Percentiles rank a stretch among this genome's conserved stretches.
Evolutionary conservation across 352 stramenopile species (phyloP).

Genomic region (Pythium plurisporium): DNA sequence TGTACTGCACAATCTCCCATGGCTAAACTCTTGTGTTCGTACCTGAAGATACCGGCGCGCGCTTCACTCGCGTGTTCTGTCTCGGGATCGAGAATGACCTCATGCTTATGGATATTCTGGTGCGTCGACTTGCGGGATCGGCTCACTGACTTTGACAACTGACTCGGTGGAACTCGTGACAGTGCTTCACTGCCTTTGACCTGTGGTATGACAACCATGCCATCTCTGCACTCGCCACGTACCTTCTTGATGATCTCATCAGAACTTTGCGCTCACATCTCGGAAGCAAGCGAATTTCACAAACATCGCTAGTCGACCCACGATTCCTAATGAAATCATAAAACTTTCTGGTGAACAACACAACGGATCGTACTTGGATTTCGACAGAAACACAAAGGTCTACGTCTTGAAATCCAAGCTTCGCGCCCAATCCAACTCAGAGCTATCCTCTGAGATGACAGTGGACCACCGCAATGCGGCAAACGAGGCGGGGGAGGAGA

Average conservation of each 20-base stretch:
- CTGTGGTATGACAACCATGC: conserved; percentile 64
- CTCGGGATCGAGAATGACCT: conserved; percentile 85
- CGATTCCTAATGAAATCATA: conserved; percentile 51
- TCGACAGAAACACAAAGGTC: neutral
- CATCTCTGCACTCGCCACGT: conserved; percentile 59
- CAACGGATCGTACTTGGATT: neutral
- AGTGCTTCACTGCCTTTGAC: conserved; percentile 71
- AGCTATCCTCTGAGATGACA: conserved; percentile 80
- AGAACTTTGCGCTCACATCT: conserved; percentile 33
- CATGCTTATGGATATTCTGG: conserved; percentile 85
- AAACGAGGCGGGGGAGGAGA: conserved; percentile 44
- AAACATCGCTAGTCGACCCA: conserved; percentile 54
- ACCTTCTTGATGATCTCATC: conserved; percentile 42
- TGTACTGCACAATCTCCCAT: neutral
- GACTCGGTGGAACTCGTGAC: neutral
- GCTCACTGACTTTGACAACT: no score
- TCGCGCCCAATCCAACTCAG: conserved; percentile 75
- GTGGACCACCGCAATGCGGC: conserved; percentile 70
- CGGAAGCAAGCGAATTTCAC: conserved; percentile 44
- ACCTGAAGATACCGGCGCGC: conserved; percentile 40
- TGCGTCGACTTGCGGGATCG: conserved; percentile 24
- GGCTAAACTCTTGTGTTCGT: neutral
- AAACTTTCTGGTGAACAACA: neutral
- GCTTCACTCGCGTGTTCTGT: conserved; percentile 58
- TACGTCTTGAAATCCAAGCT: conserved; percentile 63